Evolutionary conservation across 129 eudicot genomes (phyloP).

Genomic region (Smallanthus sonchifolius): DNA sequence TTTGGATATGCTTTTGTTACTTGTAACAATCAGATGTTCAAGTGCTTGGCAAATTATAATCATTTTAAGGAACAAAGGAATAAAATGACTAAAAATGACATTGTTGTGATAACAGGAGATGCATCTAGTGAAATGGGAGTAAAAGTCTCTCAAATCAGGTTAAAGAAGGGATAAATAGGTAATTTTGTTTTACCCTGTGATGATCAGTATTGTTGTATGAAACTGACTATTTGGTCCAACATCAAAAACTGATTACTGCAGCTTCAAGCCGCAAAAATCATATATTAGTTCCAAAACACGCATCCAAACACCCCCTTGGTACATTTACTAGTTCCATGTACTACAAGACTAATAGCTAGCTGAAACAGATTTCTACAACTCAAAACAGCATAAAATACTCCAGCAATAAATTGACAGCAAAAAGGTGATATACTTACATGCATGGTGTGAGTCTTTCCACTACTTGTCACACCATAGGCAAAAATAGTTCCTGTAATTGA

Average conservation of each 20-base stretch:
- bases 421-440: constrained; percentile 55
- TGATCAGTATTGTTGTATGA: neutral
- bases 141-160: neutral
- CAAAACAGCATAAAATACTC: constrained; percentile 15
- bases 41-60: constrained; percentile 3
- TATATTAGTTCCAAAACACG: neutral
- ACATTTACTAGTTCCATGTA: neutral
- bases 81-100: neutral
- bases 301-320: constrained; percentile 2
- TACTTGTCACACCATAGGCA: constrained; percentile 98
- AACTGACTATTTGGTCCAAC: neutral
- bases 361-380: neutral
- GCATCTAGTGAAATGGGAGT: neutral
- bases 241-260: neutral
- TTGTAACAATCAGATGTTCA: neutral
- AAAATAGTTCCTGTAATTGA: constrained; percentile 77
- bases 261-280: neutral
- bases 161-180: neutral
- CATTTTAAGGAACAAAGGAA: neutral
- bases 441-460: constrained; percentile 99
- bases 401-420: neutral
- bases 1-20: neutral
- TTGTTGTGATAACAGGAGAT: neutral
- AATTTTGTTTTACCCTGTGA: neutral
- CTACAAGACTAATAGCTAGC: constrained; percentile 11